These are phyloP conservation scores for Penicillium paradoxum DNA, from an alignment of 495 filamentous ascomycete species.

Conservation along the genomic window DNA sequence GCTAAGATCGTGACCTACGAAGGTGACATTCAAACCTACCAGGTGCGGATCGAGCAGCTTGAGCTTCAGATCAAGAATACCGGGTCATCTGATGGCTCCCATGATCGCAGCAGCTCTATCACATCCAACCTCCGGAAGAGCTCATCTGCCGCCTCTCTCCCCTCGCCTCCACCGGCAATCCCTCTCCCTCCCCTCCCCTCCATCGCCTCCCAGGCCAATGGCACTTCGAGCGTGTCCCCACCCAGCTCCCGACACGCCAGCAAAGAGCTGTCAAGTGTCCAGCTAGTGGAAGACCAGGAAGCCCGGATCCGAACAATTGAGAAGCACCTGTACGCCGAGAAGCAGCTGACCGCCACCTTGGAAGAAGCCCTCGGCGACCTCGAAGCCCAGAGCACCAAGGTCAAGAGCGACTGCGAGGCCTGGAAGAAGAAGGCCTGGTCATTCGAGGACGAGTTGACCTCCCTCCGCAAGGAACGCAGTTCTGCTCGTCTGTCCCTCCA, in stretches of 20 bases:
- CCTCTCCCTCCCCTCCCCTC: slow-evolving; percentile 64
- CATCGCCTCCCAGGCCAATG: slow-evolving; percentile 37
- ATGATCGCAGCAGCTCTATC: slow-evolving; percentile 72
- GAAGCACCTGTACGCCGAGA: slow-evolving; percentile 93
- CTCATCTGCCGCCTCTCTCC: slow-evolving; percentile 73
- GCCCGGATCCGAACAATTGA: slow-evolving; percentile 92
- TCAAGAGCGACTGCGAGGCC: slow-evolving; percentile 78
- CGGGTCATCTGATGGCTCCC: slow-evolving; percentile 32
- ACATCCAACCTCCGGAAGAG: slow-evolving; percentile 82
- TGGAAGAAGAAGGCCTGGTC: slow-evolving; percentile 79
- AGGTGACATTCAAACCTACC: slow-evolving; percentile 50
- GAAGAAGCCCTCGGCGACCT: slow-evolving; percentile 95
- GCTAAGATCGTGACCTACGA: slow-evolving; percentile 41
- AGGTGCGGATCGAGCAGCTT: slow-evolving; percentile 46
- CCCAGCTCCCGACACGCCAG: slow-evolving; percentile 62
- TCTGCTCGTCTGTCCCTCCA: slow-evolving; percentile 79
- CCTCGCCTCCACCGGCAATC: slow-evolving; percentile 93
- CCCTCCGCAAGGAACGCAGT: slow-evolving; percentile 63
- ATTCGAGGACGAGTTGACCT: slow-evolving; percentile 73
- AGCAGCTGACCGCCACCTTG: slow-evolving; percentile 87
- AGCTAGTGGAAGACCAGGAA: slow-evolving; percentile 80
- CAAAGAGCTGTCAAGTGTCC: slow-evolving; percentile 70
- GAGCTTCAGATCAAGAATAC: slow-evolving; percentile 48
- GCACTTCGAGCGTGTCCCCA: slow-evolving; percentile 38
- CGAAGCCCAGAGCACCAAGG: slow-evolving; percentile 77